Evolutionary conservation across 768 basidiomycete genomes (phyloP), one percentile per base, ranked within the genome.

Genomic region (Lentinula raphanica): DNA sequence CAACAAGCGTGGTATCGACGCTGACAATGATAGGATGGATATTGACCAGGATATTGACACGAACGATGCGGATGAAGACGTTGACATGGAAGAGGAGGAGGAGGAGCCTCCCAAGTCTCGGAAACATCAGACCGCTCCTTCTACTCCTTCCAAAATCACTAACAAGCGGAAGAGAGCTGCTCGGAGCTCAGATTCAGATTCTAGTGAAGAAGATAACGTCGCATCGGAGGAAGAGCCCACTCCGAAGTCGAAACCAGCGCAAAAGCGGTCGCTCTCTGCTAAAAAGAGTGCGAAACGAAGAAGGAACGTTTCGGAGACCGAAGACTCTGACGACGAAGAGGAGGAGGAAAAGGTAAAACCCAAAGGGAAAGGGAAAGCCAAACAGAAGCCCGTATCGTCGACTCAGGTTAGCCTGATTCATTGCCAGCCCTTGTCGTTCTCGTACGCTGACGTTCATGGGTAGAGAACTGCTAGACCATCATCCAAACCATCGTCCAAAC

Each of bases 71-170:
- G 48, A 49, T 15, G 58, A 54, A 5, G 31, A 48, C 1, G 54
- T 32, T 42, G 27, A 46, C 9, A 23, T 25, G 27, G 70, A 67
- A 2, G 76, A 73, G 0, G 71, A 66, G 7, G 69, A 63, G 21
- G 64, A 65, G 1, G 64, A 59, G n/a, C 78, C 78, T 12, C 12
- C 17, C 29, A 27, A 28, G 38, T 39, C 38, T 5, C 1, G 19
- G 25, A 45, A 45, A 23, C n/a, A 23, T 7, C 21, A 27, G 6
- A 19, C 44, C 21, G 5, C 21, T n/a, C 25, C 44, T 45, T 45
- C 23, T 27, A 23, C 44, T 45, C 15, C 19, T 21, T 9, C 44
- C 1, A 27, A 19, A 8, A 11, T 21, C 44, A 27, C 23, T 35
- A 13, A 8, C 19, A 45, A 45, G 25, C 44, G 44, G 21, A 45